Percentiles rank a stretch among this genome's conserved stretches.
These are phyloP conservation scores for Xylariaceae sp. DNA, from an alignment of 2,329 filamentous ascomycete species.

Conservation along the genomic window DNA sequence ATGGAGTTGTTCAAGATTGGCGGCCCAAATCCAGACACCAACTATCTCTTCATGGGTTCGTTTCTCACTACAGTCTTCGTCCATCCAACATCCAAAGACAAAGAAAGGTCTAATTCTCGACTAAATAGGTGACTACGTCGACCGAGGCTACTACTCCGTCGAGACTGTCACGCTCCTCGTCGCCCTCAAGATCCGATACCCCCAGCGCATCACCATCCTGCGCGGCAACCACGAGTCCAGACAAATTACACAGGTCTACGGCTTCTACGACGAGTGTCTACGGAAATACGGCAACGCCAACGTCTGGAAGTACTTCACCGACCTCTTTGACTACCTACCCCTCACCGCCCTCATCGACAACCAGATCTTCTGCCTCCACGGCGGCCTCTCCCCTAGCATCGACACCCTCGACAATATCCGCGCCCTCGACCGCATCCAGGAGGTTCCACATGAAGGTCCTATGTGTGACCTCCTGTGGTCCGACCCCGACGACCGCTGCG, in stretches of 20 bases:
- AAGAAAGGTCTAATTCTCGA: constrained; percentile 13
- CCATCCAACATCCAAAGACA: constrained; percentile 1
- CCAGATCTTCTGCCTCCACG: constrained; percentile 98
- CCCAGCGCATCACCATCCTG: constrained; percentile 95
- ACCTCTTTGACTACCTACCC: constrained; percentile 97
- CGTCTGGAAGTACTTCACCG: constrained; percentile 98
- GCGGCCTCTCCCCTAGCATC: constrained; percentile 91
- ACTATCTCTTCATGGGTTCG: constrained; percentile 98
- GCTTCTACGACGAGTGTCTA: constrained; percentile 98
- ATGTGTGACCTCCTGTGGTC: constrained; percentile 99
- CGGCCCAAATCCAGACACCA: constrained; percentile 95
- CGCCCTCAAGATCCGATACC: constrained; percentile 96
- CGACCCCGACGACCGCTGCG: constrained; percentile 93
- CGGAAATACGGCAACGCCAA: constrained; percentile 99
- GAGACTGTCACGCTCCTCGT: constrained; percentile 97
- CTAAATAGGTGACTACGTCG: constrained; percentile 89
- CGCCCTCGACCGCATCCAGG: constrained; percentile 92
- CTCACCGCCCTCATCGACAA: constrained; percentile 97
- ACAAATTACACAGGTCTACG: constrained; percentile 98
- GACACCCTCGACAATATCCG: constrained; percentile 95
- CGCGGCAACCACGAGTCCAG: constrained; percentile 98
- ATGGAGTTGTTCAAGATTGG: constrained; percentile 99
- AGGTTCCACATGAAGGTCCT: constrained; percentile 95
- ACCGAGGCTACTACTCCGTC: constrained; percentile 97
- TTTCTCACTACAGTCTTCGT: constrained; percentile 6